These are phyloP conservation scores for Mrakia blollopis DNA, from an alignment of 768 basidiomycete genomes.

Conservation along the genomic window DNA sequence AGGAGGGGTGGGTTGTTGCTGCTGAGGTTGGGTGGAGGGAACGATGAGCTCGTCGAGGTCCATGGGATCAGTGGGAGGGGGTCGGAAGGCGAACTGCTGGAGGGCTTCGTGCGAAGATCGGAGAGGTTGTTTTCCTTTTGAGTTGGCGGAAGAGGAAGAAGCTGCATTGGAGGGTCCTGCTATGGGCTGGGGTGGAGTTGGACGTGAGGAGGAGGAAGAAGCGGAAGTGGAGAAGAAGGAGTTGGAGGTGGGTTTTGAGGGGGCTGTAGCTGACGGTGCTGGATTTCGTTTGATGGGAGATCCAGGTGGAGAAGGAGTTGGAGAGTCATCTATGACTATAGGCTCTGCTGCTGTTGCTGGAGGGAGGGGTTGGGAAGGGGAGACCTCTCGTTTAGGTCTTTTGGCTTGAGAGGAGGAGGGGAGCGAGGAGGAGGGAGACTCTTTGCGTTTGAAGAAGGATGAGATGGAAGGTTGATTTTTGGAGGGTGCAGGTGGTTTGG, in stretches of 20 bases:
- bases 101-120: neutral
- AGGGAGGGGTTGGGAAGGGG: neutral
- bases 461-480: conserved; percentile 24
- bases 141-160: neutral
- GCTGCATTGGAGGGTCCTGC: conserved; percentile 1
- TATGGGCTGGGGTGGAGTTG: neutral
- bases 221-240: neutral
- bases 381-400: neutral
- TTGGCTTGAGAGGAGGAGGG: conserved; percentile 15
- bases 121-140: neutral
- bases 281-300: neutral
- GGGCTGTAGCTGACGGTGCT: neutral
- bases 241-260: neutral
- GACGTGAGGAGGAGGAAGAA: neutral
- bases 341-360: neutral
- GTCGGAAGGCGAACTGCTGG: neutral
- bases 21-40: too few species aligned
- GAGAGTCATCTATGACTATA: conserved; percentile 11
- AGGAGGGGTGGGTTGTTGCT: neutral
- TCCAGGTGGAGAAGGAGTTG: neutral
- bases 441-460: conserved; percentile 27
- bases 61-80: neutral
- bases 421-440: neutral
- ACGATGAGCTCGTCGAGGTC: neutral
- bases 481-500: neutral